Base-by-base conservation (phyloP, 257 asterid species). In the Petrea volubilis region DNA sequence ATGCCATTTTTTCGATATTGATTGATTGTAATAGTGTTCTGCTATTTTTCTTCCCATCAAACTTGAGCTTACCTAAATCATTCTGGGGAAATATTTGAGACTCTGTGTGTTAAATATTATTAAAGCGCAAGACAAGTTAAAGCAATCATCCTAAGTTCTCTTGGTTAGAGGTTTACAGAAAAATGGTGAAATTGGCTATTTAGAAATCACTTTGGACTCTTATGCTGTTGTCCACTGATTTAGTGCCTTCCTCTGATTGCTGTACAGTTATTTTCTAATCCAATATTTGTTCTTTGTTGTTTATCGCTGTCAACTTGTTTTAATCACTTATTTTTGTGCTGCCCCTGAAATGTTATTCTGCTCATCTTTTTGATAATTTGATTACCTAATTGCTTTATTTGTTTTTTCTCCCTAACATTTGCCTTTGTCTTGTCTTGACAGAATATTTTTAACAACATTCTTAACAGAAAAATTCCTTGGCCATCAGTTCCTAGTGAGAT, bases 381-480 rank as follows among this genome's bases (percentile, higher is more conserved):
- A 52, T 66, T 41, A 56, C 61, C 36, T 31, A 40, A 34, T 51
- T 78, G 41, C 52, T 58, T 28, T 21, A 17, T 47, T 3, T 33
- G 36, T 64, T 40, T 65, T 27, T 33, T 34, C 38, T 8, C 65
- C 38, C 72, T 74, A 21, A 61, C 71, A 27, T 33, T 68, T 66
- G 18, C 23, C 5, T 31, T 79, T 43, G 53, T 73, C 71, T 59
- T 74, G 80, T 52, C 44, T 80, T 70, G 73, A 55, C 92, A 92
- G 98, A 81, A 78, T 70, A 90, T 92, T 72, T 92, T 92, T 56
- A 90, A 92, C 86, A 92, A 92, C 73, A 88, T 92, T 68, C 97
- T 90, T 36, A 92, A 89, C 84, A 82, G 91, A 82, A 84, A 85
- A 77, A 80, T 92, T 53, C 98, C 96, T 69, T 90, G 97, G 98